Evolutionary conservation across 129 eudicot species (phyloP).

Genomic region (Erigeron canadensis): DNA sequence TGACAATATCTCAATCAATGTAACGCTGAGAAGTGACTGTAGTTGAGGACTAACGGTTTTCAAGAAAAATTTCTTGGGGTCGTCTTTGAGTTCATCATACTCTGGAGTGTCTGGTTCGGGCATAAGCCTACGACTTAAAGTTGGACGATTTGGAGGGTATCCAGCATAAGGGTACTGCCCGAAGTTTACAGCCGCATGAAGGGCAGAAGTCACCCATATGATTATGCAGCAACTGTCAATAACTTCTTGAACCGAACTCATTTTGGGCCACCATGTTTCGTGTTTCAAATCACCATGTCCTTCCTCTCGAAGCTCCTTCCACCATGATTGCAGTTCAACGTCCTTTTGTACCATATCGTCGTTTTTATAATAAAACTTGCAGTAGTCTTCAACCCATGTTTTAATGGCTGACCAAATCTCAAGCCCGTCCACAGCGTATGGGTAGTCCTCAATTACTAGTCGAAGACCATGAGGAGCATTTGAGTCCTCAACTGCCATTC

Average conservation of each 20-base stretch:
- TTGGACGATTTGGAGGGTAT: conserved; percentile 52
- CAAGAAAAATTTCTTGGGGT: conserved; percentile 36
- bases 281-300: conserved; percentile 59
- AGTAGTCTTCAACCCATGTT: conserved; percentile 45
- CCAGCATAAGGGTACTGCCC: conserved; percentile 60
- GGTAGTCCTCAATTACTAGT: conserved; percentile 54
- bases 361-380: conserved; percentile 43
- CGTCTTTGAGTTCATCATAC: conserved; percentile 34
- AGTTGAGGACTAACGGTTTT: conserved; percentile 36
- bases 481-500: conserved; percentile 55
- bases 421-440: conserved; percentile 59
- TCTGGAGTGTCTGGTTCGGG: conserved; percentile 43
- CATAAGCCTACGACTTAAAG: conserved; percentile 42
- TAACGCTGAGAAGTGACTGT: conserved; percentile 34
- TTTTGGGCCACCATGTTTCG: conserved; percentile 65
- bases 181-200: conserved; percentile 66
- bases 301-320: conserved; percentile 43
- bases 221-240: conserved; percentile 41
- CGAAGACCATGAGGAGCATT: conserved; percentile 40
- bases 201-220: conserved; percentile 60
- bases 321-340: conserved; percentile 54
- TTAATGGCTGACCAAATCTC: conserved; percentile 63
- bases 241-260: conserved; percentile 34
- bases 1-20: conserved; percentile 43
- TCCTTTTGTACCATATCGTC: conserved; percentile 39